phyloP scores from a whole-genome alignment of 805 yeast species.

The Candida sakaeoensis region DNA sequence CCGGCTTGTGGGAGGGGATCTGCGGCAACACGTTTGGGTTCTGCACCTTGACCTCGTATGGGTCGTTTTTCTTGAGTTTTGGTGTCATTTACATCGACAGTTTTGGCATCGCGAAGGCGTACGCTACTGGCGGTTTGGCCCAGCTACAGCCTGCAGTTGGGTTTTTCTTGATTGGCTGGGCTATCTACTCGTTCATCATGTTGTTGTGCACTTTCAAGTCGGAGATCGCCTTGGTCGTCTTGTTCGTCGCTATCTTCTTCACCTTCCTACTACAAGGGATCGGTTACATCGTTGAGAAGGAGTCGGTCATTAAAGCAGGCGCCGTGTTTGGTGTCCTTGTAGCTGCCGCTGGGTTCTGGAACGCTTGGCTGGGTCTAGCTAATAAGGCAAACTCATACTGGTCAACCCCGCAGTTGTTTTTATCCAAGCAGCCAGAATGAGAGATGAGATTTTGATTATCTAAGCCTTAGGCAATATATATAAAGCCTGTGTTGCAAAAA shows the following conservation, averaged over 20 bases:
- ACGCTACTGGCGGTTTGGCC: slow-evolving; percentile 37
- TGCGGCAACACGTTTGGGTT: slow-evolving; percentile 56
- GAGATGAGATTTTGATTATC: too few species aligned
- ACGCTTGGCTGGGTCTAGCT: slow-evolving; percentile 60
- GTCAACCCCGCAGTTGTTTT: slow-evolving; percentile 25
- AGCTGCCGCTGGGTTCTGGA: slow-evolving; percentile 57
- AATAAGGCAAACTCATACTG: slow-evolving; percentile 57
- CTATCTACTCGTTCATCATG: slow-evolving; percentile 58
- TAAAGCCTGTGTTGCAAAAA: too few species aligned
- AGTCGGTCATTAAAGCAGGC: slow-evolving; percentile 49
- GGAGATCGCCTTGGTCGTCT: slow-evolving; percentile 46
- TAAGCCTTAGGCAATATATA: too few species aligned
- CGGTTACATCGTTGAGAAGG: slow-evolving; percentile 46
- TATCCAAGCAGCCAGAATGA: not conserved
- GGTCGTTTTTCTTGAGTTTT: slow-evolving; percentile 53
- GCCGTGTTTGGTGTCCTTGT: slow-evolving; percentile 58
- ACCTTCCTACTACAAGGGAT: slow-evolving; percentile 46
- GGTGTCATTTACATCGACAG: slow-evolving; percentile 49
- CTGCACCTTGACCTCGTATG: slow-evolving; percentile 50
- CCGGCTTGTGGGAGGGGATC: slow-evolving; percentile 49
- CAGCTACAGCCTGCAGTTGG: slow-evolving; percentile 49
- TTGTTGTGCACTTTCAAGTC: slow-evolving; percentile 52
- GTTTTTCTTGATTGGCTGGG: slow-evolving; percentile 59
- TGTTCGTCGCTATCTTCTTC: slow-evolving; percentile 50
- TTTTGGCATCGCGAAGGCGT: slow-evolving; percentile 51